These are phyloP conservation scores for Fusarium sp. DNA, from an alignment of 2,329 filamentous ascomycete genomes.

Conservation along the genomic window DNA sequence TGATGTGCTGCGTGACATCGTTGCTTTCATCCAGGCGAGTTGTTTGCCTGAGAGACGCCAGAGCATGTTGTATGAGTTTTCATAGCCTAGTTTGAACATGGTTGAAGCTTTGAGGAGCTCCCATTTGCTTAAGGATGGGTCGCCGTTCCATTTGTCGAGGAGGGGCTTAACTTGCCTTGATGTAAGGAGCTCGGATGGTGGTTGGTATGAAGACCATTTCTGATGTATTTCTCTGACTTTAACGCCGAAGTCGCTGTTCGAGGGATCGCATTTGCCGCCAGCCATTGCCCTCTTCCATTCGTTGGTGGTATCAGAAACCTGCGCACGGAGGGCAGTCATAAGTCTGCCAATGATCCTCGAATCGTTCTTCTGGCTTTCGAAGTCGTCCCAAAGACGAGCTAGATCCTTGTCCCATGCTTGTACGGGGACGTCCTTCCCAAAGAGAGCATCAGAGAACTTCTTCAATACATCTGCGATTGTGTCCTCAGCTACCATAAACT, in stretches of 20 bases:
- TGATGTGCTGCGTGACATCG: constrained; percentile 26
- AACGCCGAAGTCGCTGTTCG: constrained; percentile 39
- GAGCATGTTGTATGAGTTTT: constrained; percentile 47
- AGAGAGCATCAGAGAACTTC: constrained; percentile 46
- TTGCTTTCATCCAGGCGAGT: constrained; percentile 60
- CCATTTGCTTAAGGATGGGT: constrained; percentile 55
- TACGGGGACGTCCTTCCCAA: constrained; percentile 21
- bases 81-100: constrained; percentile 57
- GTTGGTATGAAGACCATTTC: constrained; percentile 57
- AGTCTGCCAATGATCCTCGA: constrained; percentile 50
- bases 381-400: constrained; percentile 48
- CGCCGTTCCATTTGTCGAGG: constrained; percentile 44
- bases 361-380: constrained; percentile 46
- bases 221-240: constrained; percentile 54
- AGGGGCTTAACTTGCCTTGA: constrained; percentile 45
- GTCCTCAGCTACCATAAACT: constrained; percentile 63
- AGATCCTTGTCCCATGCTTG: constrained; percentile 55
- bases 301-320: constrained; percentile 47
- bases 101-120: constrained; percentile 63
- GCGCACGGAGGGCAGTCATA: constrained; percentile 48
- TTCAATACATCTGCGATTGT: constrained; percentile 54
- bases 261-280: constrained; percentile 42
- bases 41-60: constrained; percentile 64
- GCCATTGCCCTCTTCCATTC: constrained; percentile 52
- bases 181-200: constrained; percentile 43